Conservation (phyloP, 257 asterid species). For the Scutellaria minor region DNA sequence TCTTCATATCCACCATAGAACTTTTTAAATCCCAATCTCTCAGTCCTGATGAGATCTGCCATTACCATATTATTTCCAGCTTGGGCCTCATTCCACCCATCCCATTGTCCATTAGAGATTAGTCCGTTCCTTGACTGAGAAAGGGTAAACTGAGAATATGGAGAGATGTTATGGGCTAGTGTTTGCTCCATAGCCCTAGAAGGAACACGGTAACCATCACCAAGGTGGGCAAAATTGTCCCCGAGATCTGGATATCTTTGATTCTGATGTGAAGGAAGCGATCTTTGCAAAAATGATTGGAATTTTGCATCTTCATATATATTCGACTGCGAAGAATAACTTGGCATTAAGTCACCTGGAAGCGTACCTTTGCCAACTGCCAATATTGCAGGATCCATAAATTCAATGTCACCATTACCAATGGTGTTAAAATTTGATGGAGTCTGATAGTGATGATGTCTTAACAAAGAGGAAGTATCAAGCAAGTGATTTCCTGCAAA, state of each 20-base stretch:
- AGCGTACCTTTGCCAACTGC: constrained; percentile 93
- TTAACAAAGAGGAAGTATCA: constrained; percentile 56
- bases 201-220: constrained; percentile 68
- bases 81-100: constrained; percentile 73
- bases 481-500: constrained; percentile 67
- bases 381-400: constrained; percentile 96
- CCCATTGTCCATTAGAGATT: constrained; percentile 81
- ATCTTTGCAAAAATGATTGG: constrained; percentile 68
- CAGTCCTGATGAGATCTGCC: constrained; percentile 69
- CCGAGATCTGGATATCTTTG: constrained; percentile 63
- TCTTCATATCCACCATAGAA: constrained; percentile 74
- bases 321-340: constrained; percentile 59
- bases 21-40: constrained; percentile 66
- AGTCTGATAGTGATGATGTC: constrained; percentile 66
- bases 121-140: constrained; percentile 68
- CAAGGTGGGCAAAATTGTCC: constrained; percentile 50
- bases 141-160: constrained; percentile 60
- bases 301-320: constrained; percentile 67
- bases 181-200: constrained; percentile 75
- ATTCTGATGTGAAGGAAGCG: constrained; percentile 68
- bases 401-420: constrained; percentile 73
- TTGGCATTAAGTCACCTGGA: constrained; percentile 61
- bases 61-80: constrained; percentile 62
- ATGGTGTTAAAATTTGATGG: constrained; percentile 50
- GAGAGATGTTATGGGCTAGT: constrained; percentile 56